Evolutionary conservation across 169 alveolate genomes (phyloP), one percentile per base, ranked within the genome.

Genomic region (Plasmodium sp.): DNA sequence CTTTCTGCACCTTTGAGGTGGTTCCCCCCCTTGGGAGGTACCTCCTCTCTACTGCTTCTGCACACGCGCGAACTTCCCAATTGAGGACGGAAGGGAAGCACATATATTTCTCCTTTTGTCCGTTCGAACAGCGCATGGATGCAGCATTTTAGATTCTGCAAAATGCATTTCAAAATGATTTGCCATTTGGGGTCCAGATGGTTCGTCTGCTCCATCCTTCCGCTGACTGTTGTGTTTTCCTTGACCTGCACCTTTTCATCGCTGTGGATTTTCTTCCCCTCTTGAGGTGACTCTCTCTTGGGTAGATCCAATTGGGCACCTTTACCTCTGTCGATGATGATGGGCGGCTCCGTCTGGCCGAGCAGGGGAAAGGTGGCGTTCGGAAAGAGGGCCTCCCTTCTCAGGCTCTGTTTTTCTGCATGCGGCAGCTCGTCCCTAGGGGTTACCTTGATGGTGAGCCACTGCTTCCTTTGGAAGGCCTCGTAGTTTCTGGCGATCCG

Each of bases 101-200:
- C 62, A 58, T 86, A 86, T 75, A 86, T 86, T 33, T 86, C 93
- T 75, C 93, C 93, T 56, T 77, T 77, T 10, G 81, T 86, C 81
- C 71, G 79, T 86, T 86, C 93, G 62, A 86, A 86, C 12, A 86
- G 31, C n/a, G 73, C 85, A 22, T 31, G 39, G 27, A 86, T 86
- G 67, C 86, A 86, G 31, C 81, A 77, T 48, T 86, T 77, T 77
- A 86, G 62, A 54, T 86, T 86, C 56, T 86, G 88, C 22, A 75
- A 33, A n/a, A 75, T 86, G 56, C 62, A 86, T 12, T 77, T 77
- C 36, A 86, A 12, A 1, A 86, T 77, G 56, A 77, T 27, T 54
- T 77, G 3, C 93, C 77, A 5, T 5, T 2, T 67, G 36, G 36
- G 77, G 5, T 67, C 39, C 39, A 67, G 77, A 41, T 67, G 9